Evolutionary conservation across 805 yeast genomes (phyloP), one percentile per base, ranked within the genome.

Genomic region (Kurtzmaniella fragi): DNA sequence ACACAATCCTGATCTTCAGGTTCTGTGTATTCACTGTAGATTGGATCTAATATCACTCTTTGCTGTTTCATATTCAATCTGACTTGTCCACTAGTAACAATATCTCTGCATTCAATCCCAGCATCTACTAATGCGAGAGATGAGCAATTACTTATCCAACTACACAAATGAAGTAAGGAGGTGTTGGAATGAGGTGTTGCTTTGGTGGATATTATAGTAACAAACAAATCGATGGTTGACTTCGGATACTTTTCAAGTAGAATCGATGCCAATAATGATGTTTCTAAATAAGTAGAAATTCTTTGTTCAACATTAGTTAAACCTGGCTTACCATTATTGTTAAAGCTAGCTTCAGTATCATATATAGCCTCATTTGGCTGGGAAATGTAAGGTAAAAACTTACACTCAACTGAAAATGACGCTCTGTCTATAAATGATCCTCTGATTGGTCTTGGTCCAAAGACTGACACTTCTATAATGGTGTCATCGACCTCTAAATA

Each of bases 371-470:
- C 67, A 35, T 59, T 56, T 32, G 64, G 76, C 56, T 56, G 80
- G 17, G 52, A 48, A 10, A 71, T 53, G 47, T 75, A 73, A 2
- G 80, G 79, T 13, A 75, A 65, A 42, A 80, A 71, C 47, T 71
- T 70, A 35, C 75, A 71, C 40, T 73, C 79, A 10, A 85, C 88
- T 20, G 80, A 73, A 31, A 86, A 62, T 4, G 78, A 69, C 2
- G 90, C 90, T 37, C 77, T 67, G 16, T 82, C 79, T 29, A 77
- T 70, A 56, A 82, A 86, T 3, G 86, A 75, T 2, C 88, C 87
- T 43, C 85, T 70, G 44, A 77, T 80, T 6, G 98, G 96, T 47
- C 89, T 72, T 3, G 98, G 98, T 0, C 98, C 98, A 59, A 80
- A 85, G 0, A 91, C 80, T 3, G 88, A 73, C 1, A 83, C 82